Percentiles rank a stretch among this genome's conserved stretches.
phyloP scores from a whole-genome alignment of 495 filamentous ascomycete genomes.

The Podospora australis region DNA sequence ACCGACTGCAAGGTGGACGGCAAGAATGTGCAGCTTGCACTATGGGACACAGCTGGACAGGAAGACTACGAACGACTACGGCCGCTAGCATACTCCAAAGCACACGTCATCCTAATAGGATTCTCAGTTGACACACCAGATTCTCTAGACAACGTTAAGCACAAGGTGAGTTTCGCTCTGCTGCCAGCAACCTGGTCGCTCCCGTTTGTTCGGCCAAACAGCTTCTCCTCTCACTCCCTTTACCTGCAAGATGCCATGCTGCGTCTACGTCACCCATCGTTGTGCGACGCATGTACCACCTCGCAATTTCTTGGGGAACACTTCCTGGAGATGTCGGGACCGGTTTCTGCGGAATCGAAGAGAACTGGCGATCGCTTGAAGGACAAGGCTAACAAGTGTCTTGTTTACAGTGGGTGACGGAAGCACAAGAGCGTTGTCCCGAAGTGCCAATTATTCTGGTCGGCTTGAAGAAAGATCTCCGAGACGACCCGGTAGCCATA shows the following conservation, averaged over 20 bases:
- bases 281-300: conserved; percentile 11
- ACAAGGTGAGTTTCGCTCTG: conserved; percentile 61
- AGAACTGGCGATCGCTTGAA: too few species aligned
- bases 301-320: conserved; percentile 6
- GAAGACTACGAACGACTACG: conserved; percentile 97
- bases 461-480: conserved; percentile 95
- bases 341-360: neutral
- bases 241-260: conserved; percentile 3
- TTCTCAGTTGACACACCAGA: conserved; percentile 95
- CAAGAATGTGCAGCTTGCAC: conserved; percentile 91
- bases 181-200: neutral
- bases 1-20: conserved; percentile 98
- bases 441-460: conserved; percentile 93
- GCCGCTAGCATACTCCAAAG: conserved; percentile 93
- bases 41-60: conserved; percentile 99
- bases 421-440: conserved; percentile 91
- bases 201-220: conserved; percentile 1
- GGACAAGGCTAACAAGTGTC: too few species aligned
- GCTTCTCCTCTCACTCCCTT: neutral
- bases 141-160: conserved; percentile 95
- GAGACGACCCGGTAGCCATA: conserved; percentile 85
- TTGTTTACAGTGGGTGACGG: conserved; percentile 92
- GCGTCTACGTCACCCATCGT: neutral
- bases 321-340: neutral
- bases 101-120: conserved; percentile 94